These are phyloP conservation scores for Coemansia sp. DNA, from an alignment of 192 early-diverging fungal species.

Conservation along the genomic window DNA sequence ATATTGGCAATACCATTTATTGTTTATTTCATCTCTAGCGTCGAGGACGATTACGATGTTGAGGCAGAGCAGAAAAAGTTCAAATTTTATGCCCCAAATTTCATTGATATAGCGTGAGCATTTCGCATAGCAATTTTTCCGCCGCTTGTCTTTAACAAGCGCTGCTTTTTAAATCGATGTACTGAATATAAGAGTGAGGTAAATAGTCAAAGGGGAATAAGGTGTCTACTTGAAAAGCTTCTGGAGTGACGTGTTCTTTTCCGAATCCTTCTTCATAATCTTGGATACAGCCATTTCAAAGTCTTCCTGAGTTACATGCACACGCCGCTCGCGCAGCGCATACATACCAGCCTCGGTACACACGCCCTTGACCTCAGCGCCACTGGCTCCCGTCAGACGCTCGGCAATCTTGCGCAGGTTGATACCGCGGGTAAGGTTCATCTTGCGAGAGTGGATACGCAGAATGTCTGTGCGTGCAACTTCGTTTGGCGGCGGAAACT, in stretches of 20 bases:
- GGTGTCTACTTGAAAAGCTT: constrained; percentile 89
- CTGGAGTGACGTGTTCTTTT: constrained; percentile 93
- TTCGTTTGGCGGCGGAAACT: constrained; percentile 87
- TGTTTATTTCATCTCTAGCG: constrained; percentile 41
- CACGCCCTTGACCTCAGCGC: constrained; percentile 86
- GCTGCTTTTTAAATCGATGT: neutral
- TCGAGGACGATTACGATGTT: constrained; percentile 21
- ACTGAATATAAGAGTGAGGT: neutral
- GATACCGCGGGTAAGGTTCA: constrained; percentile 89
- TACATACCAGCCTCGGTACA: constrained; percentile 92
- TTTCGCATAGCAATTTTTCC: neutral
- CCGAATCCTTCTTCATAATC: constrained; percentile 98
- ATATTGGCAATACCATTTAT: constrained; percentile 52
- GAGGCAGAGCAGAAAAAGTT: constrained; percentile 10
- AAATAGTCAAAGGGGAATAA: neutral
- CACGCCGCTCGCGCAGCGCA: constrained; percentile 89
- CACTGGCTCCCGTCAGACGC: constrained; percentile 81
- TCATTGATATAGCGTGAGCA: constrained; percentile 12
- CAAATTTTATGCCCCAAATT: neutral
- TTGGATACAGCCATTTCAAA: constrained; percentile 99
- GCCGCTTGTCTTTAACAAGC: neutral
- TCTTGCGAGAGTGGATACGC: constrained; percentile 88
- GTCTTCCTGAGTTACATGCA: constrained; percentile 99
- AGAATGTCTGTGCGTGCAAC: constrained; percentile 82
- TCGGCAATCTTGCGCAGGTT: constrained; percentile 88